Evolutionary conservation across 805 yeast genomes (phyloP).

Genomic region (Pichia cephalocereana): DNA sequence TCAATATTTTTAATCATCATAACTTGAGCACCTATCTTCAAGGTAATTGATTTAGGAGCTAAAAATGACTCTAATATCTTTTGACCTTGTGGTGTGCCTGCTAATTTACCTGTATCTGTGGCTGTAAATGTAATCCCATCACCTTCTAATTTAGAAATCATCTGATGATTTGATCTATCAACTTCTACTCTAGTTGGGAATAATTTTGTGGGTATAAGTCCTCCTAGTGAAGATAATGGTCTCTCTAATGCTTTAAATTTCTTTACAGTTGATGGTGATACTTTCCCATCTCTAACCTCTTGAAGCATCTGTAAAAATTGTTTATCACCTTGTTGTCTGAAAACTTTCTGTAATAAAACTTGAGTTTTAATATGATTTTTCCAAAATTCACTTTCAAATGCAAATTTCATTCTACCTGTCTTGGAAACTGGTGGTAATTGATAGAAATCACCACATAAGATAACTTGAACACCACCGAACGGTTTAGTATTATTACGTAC

Average conservation of each 20-base stretch:
- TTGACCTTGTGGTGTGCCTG: conserved; percentile 33
- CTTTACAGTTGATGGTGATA: conserved; percentile 36
- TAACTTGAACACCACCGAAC: conserved; percentile 74
- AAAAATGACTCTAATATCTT: conserved; percentile 46
- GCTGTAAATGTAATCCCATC: conserved; percentile 36
- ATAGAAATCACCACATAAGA: conserved; percentile 74
- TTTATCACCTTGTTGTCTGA: conserved; percentile 69
- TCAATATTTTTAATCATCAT: conserved; percentile 76
- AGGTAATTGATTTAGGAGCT: conserved; percentile 46
- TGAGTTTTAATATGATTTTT: conserved; percentile 44
- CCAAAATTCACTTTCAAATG: conserved; percentile 65
- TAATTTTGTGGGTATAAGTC: conserved; percentile 66
- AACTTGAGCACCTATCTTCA: conserved; percentile 71
- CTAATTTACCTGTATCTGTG: conserved; percentile 42
- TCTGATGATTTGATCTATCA: conserved; percentile 48
- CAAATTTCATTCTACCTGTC: conserved; percentile 33
- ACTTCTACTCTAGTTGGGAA: conserved; percentile 68
- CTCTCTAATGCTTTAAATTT: conserved; percentile 48
- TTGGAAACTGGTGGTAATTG: conserved; percentile 69
- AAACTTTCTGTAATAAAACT: conserved; percentile 53
- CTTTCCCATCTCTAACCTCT: conserved; percentile 58
- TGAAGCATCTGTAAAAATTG: conserved; percentile 66
- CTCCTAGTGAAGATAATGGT: conserved; percentile 40
- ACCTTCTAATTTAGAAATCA: conserved; percentile 41
- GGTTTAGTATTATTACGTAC: conserved; percentile 39